A percentile compares a stretch with the other conserved stretches of the same genome.
Evolutionary conservation across 2,329 filamentous ascomycete genomes (phyloP).

Genomic region (Trichoderma sp.): DNA sequence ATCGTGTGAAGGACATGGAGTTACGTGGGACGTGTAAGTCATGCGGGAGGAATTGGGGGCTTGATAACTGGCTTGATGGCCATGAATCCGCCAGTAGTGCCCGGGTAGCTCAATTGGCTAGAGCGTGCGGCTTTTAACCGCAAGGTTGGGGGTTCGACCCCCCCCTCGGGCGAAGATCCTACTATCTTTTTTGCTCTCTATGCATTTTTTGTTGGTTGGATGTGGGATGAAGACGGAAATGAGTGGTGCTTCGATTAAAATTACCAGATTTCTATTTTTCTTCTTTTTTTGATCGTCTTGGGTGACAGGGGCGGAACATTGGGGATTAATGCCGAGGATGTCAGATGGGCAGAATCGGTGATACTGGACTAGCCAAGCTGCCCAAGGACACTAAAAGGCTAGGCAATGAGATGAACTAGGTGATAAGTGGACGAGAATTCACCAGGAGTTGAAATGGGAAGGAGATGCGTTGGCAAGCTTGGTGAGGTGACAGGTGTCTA

Average conservation of each 20-base stretch:
- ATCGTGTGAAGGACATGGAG: background rate
- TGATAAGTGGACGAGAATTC: background rate
- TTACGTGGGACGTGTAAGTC: background rate
- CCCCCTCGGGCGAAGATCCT: conserved; percentile 29
- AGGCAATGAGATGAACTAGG: background rate
- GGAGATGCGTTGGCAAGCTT: background rate
- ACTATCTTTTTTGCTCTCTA: background rate
- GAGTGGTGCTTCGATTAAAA: too few species aligned
- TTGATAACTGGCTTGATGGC: background rate
- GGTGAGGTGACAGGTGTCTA: background rate
- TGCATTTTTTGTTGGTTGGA: background rate
- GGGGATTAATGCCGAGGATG: background rate
- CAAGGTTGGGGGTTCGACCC: conserved; percentile 35
- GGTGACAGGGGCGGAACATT: background rate
- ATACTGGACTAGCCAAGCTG: background rate
- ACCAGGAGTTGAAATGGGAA: too few species aligned
- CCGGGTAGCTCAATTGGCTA: conserved; percentile 35
- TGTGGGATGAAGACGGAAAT: background rate
- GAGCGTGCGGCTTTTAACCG: conserved; percentile 36
- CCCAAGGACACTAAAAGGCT: background rate
- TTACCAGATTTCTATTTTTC: background rate
- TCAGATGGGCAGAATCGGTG: background rate
- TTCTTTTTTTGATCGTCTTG: background rate
- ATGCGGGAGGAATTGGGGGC: too few species aligned
- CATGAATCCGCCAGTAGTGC: background rate